Base-by-base conservation (phyloP, 768 basidiomycete genomes). In the Calvatia gigantea region DNA sequence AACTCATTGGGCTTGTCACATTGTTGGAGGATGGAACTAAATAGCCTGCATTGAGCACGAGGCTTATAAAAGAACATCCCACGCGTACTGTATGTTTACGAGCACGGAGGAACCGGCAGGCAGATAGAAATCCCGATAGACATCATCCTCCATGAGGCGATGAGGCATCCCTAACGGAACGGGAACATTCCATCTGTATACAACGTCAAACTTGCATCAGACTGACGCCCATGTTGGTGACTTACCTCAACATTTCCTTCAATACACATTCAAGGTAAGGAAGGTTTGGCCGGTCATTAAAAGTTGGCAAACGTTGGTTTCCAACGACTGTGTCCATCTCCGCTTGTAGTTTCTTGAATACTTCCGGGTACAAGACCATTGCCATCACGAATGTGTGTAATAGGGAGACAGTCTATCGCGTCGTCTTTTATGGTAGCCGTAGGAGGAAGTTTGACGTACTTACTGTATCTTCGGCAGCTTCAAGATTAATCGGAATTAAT, bases 131-230 rank as follows among this genome's bases (percentile, higher is more conserved):
- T 71, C 75, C 53, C 69, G 67, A 63, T 81, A 83, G 17, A 72
- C 63, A 64, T 80, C 78, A 58, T 80, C 79, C 58, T 77, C 73
- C 73, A 78, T 79, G 37, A 79, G 61, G 49, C 77, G 73, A 68
- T 81, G 80, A 23, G 80, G 80, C 56, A 81, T 58, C n/a, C 79
- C 80, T 54, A 79, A 61, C 2, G 79, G 79, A 9, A 76, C 76
- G 56, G 75, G 71, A 44, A 75, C 73, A 58, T 75, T 78, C 77
- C 78, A 77, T 48, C 79, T 81, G 58, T 28, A 45, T 7, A 46
- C 44, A 44, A 49, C 45, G 49, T 39, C 56, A 35, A 49, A 46
- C 27, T 32, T 37, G 7, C 17, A 43, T 35, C 23, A 54, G 29
- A 52, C n/a, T 11, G 15, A 37, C n/a, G 14, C 35, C 23, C 35